A percentile compares a stretch with the other conserved stretches of the same genome.
Evolutionary conservation across 345 rosid species (phyloP).

Genomic region (Excoecaria cochinchinensis): DNA sequence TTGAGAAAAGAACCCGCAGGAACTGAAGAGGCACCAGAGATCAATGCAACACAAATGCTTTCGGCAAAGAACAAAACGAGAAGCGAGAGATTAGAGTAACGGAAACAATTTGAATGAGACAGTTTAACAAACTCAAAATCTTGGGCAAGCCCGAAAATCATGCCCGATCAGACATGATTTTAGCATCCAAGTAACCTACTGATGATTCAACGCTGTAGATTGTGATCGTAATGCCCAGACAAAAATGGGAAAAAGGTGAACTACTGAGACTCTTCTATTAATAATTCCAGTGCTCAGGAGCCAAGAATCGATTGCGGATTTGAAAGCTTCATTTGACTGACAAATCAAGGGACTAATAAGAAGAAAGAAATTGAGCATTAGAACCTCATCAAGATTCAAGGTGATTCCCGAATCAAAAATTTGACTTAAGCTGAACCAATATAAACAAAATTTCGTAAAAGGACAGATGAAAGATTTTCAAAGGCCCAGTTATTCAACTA

Average conservation of each 20-base stretch:
- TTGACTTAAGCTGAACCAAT: background rate
- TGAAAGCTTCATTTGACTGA: no score
- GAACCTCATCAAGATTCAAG: background rate
- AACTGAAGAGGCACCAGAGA: background rate
- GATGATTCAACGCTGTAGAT: background rate
- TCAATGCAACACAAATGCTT: background rate
- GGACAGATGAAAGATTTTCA: no score
- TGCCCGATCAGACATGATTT: background rate
- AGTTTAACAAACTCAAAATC: background rate
- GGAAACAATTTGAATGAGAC: background rate
- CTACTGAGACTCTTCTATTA: no score
- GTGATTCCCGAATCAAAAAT: background rate
- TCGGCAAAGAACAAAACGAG: background rate
- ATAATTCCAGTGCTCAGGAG: no score
- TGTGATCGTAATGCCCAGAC: background rate
- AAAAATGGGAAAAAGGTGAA: no score
- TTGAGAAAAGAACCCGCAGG: background rate
- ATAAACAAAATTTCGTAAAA: no score
- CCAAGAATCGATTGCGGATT: no score
- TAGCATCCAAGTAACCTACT: background rate
- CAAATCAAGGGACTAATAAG: background rate
- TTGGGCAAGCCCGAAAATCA: background rate
- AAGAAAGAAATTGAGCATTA: background rate
- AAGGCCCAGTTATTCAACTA: no score
- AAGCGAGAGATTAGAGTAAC: background rate